Evolutionary conservation across 306 rosid species (phyloP).

Genomic region (Gynostemma pentaphyllum): DNA sequence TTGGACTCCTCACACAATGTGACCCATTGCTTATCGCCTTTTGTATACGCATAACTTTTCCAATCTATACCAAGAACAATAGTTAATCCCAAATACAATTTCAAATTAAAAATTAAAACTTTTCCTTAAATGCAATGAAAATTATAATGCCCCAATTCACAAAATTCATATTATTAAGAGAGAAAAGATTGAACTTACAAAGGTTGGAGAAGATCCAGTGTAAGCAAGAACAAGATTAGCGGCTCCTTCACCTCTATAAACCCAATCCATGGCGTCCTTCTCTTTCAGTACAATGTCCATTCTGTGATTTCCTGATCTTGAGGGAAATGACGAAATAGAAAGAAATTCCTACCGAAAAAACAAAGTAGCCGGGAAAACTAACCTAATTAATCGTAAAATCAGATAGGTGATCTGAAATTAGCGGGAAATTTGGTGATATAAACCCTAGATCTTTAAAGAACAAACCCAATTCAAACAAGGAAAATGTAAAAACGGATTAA

Average conservation of each 20-base stretch:
- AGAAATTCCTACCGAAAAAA: neutral
- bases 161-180: neutral
- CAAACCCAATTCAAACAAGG: neutral
- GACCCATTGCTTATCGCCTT: constrained; percentile 40
- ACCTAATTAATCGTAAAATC: neutral
- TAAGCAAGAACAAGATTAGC: constrained; percentile 77
- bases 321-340: neutral
- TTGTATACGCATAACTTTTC: constrained; percentile 75
- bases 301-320: neutral
- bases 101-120: too few species aligned
- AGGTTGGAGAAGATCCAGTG: constrained; percentile 49
- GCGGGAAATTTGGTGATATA: neutral
- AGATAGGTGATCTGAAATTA: neutral
- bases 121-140: neutral
- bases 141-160: neutral
- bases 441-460: constrained; percentile 4
- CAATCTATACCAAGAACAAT: constrained; percentile 23
- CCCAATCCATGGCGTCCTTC: constrained; percentile 57
- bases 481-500: neutral
- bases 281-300: constrained; percentile 42
- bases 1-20: constrained; percentile 18
- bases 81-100: neutral
- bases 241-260: constrained; percentile 95
- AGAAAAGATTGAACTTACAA: constrained; percentile 27
- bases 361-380: neutral